Evolutionary conservation across 108 stramenopile species (phyloP), one percentile per base, ranked within the genome.

Genomic region (Nitzschia palea): DNA sequence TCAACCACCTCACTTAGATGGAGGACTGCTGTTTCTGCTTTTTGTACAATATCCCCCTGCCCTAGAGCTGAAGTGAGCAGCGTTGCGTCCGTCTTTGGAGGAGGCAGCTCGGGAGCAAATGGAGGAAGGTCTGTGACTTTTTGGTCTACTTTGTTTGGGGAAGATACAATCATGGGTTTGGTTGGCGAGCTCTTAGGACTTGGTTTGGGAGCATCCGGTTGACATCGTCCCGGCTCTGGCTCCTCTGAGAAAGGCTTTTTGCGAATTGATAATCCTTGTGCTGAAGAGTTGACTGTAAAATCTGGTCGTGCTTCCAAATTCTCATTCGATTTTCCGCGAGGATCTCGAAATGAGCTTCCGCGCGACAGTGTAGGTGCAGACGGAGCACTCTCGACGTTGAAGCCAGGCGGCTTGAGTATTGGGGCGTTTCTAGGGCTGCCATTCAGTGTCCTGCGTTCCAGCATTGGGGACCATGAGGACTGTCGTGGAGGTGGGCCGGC

Each of bases 21-120:
- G 31, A 23, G 31, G 0, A 80, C 45, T 2, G 57, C 73, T 1
- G 42, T 61, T 50, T 80, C 68, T 20, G 79, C 79, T 23, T 70
- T 64, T 12, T 74, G 52, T 8, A 70, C 66, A 18, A 44, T 52
- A 37, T 70, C 70, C 2, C 29, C 50, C 9, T 70, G 48, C 44
- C 71, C 73, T 1, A 70, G 44, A 5, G 47, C 32, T 17, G 62
- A 18, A 1, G 68, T 71, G 40, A 35, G 50, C 22, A 78, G 23
- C n/a, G n/a, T n/a, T n/a, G n/a, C n/a, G n/a, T n/a, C n/a, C n/a
- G n/a, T n/a, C n/a, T n/a, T n/a, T n/a, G n/a, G n/a, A 4, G 77
- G 77, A 8, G 65, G 51, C 17, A 40, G 27, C n/a, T 47, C 32
- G 30, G 42, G 43, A 10, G 47, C 20, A 42, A 57, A 62, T 30